Conservation (phyloP, 169 alveolate species). For the Plasmodium billcollinsi region DNA sequence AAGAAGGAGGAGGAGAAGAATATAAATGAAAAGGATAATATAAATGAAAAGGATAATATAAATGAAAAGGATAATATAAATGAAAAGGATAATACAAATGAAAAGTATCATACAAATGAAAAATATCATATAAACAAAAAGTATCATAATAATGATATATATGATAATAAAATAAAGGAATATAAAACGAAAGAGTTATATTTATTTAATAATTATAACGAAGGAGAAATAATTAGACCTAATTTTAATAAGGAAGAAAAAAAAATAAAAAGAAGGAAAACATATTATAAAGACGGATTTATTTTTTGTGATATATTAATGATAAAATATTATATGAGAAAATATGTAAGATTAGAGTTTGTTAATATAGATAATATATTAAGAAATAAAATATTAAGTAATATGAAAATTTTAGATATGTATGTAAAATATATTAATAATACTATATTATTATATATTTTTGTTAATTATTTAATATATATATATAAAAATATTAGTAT, state of each 20-base stretch:
- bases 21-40: not conserved
- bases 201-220: not conserved
- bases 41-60: not conserved
- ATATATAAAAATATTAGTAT: conserved; percentile 15
- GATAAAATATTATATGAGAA: conserved; percentile 26
- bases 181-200: not conserved
- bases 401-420: conserved; percentile 10
- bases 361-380: not conserved
- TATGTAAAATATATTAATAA: conserved; percentile 54
- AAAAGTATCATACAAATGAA: too few relatives aligned
- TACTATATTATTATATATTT: conserved; percentile 4
- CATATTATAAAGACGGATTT: conserved; percentile 3
- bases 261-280: not conserved
- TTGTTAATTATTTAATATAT: conserved; percentile 14
- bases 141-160: not conserved
- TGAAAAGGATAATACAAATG: too few relatives aligned
- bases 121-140: too few relatives aligned
- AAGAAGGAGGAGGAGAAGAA: not conserved
- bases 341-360: conserved; percentile 12
- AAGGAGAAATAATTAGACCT: not conserved
- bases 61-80: not conserved
- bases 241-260: not conserved
- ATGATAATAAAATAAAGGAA: not conserved
- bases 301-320: conserved; percentile 24
- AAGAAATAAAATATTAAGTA: not conserved